Conservation (phyloP, 306 rosid species). For the Cucumis sativus region DNA sequence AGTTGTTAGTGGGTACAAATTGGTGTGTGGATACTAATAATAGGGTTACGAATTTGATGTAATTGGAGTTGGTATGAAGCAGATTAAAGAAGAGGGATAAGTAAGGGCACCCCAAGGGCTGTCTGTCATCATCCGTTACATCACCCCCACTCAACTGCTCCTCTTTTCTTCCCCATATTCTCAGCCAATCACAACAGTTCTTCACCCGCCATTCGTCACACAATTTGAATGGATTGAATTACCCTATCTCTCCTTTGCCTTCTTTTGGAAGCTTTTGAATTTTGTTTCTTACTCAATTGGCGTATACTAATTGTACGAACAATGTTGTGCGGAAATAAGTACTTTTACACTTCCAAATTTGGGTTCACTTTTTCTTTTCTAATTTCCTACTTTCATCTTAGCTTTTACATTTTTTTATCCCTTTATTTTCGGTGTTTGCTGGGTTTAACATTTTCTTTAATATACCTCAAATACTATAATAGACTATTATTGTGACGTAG, state of each 20-base stretch:
- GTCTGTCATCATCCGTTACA: slow-evolving; percentile 3
- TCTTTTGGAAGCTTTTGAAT: neutral
- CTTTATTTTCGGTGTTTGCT: too few species aligned
- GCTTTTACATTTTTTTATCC: too few species aligned
- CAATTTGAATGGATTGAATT: neutral
- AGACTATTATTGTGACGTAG: too few species aligned
- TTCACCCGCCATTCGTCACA: neutral
- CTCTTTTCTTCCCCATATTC: neutral
- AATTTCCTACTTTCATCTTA: too few species aligned
- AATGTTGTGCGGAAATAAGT: too few species aligned
- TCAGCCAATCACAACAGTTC: neutral
- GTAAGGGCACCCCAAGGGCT: neutral
- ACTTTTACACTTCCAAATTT: too few species aligned
- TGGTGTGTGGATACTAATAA: neutral
- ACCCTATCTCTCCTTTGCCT: neutral
- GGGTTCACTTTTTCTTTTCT: too few species aligned
- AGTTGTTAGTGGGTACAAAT: neutral
- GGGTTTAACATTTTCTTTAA: too few species aligned
- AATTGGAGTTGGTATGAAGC: neutral
- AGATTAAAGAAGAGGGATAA: neutral
- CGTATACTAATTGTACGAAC: too few species aligned
- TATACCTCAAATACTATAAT: too few species aligned
- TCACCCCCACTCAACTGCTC: neutral
- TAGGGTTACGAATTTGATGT: neutral
- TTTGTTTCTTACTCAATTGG: neutral